These are phyloP conservation scores for Calvatia gigantea DNA, from an alignment of 768 basidiomycete species.

Conservation along the genomic window DNA sequence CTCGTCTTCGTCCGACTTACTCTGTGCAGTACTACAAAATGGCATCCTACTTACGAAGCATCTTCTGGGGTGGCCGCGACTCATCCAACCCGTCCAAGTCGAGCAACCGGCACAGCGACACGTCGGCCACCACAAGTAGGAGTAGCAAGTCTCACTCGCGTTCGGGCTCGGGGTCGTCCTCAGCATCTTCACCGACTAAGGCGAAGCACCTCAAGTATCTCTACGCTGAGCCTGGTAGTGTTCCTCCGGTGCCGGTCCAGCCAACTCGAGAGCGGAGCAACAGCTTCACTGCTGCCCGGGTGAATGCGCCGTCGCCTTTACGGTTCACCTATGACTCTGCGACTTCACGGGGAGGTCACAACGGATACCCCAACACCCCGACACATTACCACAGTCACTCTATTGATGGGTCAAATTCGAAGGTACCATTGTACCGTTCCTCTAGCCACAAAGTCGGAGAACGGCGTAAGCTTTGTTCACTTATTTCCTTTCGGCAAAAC, in stretches of 20 bases:
- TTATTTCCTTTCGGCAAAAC: neutral
- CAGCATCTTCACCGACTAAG: slow-evolving; percentile 17
- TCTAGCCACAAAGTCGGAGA: slow-evolving; percentile 42
- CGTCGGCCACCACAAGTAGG: neutral
- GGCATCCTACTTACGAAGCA: slow-evolving; percentile 11
- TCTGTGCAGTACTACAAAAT: neutral
- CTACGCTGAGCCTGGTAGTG: slow-evolving; percentile 31
- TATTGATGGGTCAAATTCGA: slow-evolving; percentile 2
- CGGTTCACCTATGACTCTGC: slow-evolving; percentile 35
- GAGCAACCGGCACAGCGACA: neutral
- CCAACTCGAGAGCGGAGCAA: slow-evolving; percentile 34
- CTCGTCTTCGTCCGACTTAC: neutral
- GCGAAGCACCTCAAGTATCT: slow-evolving; percentile 34
- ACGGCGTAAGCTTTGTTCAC: slow-evolving; percentile 33
- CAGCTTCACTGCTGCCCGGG: slow-evolving; percentile 31
- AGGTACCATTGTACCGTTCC: slow-evolving; percentile 31
- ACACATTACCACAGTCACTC: slow-evolving; percentile 15
- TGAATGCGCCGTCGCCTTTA: slow-evolving; percentile 36
- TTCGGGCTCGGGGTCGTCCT: slow-evolving; percentile 33
- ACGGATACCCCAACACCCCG: slow-evolving; percentile 21
- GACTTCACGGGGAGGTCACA: slow-evolving; percentile 24
- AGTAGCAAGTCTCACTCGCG: slow-evolving; percentile 37
- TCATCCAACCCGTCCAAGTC: slow-evolving; percentile 3
- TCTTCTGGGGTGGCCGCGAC: slow-evolving; percentile 11
- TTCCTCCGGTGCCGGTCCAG: slow-evolving; percentile 34